phyloP scores from a whole-genome alignment of 306 rosid genomes.

The Dicorynia guianensis region DNA sequence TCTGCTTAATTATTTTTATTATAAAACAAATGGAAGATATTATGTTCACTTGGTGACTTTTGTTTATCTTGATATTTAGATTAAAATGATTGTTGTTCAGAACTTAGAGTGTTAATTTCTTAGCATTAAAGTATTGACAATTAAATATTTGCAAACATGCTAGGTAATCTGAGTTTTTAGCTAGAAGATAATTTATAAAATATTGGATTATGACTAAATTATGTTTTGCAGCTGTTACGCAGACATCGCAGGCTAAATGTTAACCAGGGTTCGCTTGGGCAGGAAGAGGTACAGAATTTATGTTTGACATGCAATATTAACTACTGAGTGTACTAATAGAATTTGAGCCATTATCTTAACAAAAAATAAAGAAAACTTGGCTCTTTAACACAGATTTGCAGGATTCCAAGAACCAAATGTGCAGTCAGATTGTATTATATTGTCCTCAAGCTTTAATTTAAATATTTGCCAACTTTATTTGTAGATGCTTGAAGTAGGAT shows the following conservation, averaged over 20 bases:
- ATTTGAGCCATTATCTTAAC: slow-evolving; percentile 18
- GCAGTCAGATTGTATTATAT: slow-evolving; percentile 30
- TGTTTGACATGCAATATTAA: slow-evolving; percentile 25
- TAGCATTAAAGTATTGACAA: no score
- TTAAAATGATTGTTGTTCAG: no score
- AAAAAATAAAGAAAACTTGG: background rate
- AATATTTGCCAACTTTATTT: slow-evolving; percentile 24
- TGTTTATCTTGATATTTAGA: no score
- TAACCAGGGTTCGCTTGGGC: slow-evolving; percentile 71
- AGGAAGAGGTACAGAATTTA: slow-evolving; percentile 80
- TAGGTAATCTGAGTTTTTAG: no score
- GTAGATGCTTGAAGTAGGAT: slow-evolving; percentile 27
- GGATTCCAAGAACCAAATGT: slow-evolving; percentile 25
- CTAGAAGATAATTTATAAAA: background rate
- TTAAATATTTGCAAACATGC: no score
- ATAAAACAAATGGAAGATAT: no score
- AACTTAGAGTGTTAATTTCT: no score
- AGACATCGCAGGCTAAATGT: slow-evolving; percentile 83
- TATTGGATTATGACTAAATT: slow-evolving; percentile 20
- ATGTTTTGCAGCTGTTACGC: slow-evolving; percentile 77
- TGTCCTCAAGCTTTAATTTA: slow-evolving; percentile 25
- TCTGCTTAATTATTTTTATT: no score
- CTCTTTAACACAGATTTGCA: slow-evolving; percentile 5
- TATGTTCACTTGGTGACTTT: no score
- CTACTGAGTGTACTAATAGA: background rate